Percentiles rank a stretch among this genome's conserved stretches.
Evolutionary conservation across 2,329 filamentous ascomycete genomes (phyloP).

Genomic region (Apiospora hydei): DNA sequence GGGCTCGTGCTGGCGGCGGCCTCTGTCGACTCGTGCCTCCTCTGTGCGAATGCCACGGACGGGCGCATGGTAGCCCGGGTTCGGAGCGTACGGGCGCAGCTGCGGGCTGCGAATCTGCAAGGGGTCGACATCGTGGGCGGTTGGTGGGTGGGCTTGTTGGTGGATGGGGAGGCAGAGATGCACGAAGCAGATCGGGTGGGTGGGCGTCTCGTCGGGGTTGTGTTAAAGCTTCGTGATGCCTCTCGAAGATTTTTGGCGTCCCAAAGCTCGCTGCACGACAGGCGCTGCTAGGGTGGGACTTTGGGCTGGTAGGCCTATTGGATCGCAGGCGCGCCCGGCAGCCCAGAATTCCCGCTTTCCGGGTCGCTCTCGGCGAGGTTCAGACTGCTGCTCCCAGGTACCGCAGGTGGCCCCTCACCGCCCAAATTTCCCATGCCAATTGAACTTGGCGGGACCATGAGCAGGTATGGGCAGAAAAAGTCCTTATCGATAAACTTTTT

Average conservation of each 20-base stretch:
- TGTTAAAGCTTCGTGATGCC: constrained; percentile 30
- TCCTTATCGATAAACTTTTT: constrained; percentile 30
- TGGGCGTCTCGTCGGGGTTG: constrained; percentile 27
- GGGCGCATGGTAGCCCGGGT: constrained; percentile 54
- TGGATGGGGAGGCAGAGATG: constrained; percentile 23
- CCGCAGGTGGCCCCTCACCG: constrained; percentile 33
- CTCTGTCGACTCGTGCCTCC: constrained; percentile 90
- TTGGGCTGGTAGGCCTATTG: constrained; percentile 7
- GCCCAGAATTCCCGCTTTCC: constrained; percentile 24
- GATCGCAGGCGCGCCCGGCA: constrained; percentile 14
- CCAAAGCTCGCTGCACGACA: constrained; percentile 19
- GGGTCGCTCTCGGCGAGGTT: constrained; percentile 17
- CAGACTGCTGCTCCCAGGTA: neutral
- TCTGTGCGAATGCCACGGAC: constrained; percentile 56
- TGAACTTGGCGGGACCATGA: neutral
- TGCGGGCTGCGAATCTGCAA: constrained; percentile 69
- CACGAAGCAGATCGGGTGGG: constrained; percentile 21
- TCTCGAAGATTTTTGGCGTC: constrained; percentile 35
- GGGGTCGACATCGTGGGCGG: constrained; percentile 64
- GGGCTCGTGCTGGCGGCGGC: constrained; percentile 73
- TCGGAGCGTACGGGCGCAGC: constrained; percentile 69
- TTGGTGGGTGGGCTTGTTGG: constrained; percentile 33
- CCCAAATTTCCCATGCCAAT: constrained; percentile 35
- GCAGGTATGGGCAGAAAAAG: constrained; percentile 32
- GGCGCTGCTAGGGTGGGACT: constrained; percentile 14